Base-by-base conservation (phyloP, 371 early-diverging fungal genomes). In the Lichtheimia corymbifera region DNA sequence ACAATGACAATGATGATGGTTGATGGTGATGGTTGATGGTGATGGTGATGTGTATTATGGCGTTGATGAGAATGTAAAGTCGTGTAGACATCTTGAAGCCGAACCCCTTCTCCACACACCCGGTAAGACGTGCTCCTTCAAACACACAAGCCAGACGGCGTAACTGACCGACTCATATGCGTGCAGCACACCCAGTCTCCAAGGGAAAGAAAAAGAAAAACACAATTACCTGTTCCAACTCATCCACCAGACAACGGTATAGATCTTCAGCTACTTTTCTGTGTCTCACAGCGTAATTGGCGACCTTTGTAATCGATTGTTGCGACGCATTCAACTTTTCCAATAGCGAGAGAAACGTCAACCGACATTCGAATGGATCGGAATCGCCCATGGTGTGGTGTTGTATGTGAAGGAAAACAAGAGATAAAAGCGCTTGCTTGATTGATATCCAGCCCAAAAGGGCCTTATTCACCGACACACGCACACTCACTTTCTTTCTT, bases 341-440 rank as follows among this genome's bases (percentile, higher is more conserved):
- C 49, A 91, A 71, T 58, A 88, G 61, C n/a, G 76, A 68, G 44
- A 85, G 64, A 59, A 91, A 91, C 13, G 72, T 65, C 50, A 91
- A 63, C 41, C 91, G 85, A 55, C 88, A 89, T 76, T 90, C 90
- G 55, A 91, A 91, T 0, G 91, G 91, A 68, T 91, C 91, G n/a
- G 83, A 80, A 40, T 86, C 87, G 50, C 67, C 62, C 75, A 53
- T 59, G 56, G 54, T 47, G 47, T 47, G 47, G 47, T 47, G n/a
- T 13, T 47, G 17, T 22, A 5, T n/a, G 11, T 47, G 47, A 47
- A 22, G 22, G 22, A 47, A 17, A 22, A 47, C 17, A 47, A 22
- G 47, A 47, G 47, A 35, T 11, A 35, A 35, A 11, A 9, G 9
- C 35, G 35, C 35, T 35, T 35, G 35, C 35, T 35, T 35, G 35